Percentiles rank a stretch among this genome's conserved stretches.
Evolutionary conservation across 2,329 filamentous ascomycete genomes (phyloP).

Genomic region (Coniochaeta prunicola): DNA sequence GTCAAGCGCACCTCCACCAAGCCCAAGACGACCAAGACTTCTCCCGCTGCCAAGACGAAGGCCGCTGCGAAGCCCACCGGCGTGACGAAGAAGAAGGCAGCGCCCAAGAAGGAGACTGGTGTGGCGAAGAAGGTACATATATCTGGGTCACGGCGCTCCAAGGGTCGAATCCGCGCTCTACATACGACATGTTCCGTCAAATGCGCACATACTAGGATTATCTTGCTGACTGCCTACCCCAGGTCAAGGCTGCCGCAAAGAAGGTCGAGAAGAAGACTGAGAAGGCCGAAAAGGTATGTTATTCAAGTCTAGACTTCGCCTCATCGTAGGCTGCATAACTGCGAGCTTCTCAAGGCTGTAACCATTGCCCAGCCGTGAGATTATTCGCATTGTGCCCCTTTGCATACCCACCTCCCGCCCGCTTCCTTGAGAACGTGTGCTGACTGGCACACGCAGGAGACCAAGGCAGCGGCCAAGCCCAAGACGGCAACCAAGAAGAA

Average conservation of each 20-base stretch:
- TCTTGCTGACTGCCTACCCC: neutral
- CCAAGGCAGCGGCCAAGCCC: slow-evolving; percentile 12
- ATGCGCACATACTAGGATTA: neutral
- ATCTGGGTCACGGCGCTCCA: neutral
- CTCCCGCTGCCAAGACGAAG: slow-evolving; percentile 12
- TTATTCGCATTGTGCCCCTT: neutral
- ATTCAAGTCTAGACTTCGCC: neutral
- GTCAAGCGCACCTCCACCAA: slow-evolving; percentile 31
- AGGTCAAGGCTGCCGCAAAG: slow-evolving; percentile 23
- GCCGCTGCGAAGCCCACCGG: slow-evolving; percentile 10
- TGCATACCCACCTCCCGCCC: neutral
- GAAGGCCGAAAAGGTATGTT: slow-evolving; percentile 13
- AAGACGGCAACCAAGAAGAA: slow-evolving; percentile 23
- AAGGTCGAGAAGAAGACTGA: slow-evolving; percentile 18
- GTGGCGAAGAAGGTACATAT: slow-evolving; percentile 22
- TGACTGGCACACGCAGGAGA: neutral
- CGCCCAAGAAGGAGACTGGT: slow-evolving; percentile 25
- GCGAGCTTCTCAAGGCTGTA: neutral
- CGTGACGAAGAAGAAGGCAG: slow-evolving; percentile 28
- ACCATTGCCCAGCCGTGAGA: neutral
- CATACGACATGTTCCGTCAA: neutral
- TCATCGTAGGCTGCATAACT: neutral
- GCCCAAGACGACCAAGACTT: slow-evolving; percentile 16
- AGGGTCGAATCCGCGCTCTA: neutral
- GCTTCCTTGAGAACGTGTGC: too few species aligned